phyloP scores from a whole-genome alignment of 805 yeast genomes.

The Candida nemodendra region DNA sequence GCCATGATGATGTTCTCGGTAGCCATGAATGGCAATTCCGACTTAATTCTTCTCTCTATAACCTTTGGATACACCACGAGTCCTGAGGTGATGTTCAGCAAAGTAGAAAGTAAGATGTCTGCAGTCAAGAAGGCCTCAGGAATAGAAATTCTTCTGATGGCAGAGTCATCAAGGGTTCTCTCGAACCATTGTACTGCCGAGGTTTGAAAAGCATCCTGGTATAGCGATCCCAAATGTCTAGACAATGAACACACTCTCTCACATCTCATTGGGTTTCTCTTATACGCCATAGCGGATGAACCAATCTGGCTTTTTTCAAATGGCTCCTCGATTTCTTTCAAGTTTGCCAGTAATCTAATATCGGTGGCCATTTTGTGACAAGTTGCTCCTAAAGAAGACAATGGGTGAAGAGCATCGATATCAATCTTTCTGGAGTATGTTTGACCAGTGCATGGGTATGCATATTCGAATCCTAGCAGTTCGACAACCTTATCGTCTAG shows the following conservation, averaged over 20 bases:
- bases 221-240: conserved; percentile 89
- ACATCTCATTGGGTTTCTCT: conserved; percentile 99
- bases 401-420: conserved; percentile 88
- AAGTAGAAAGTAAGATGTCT: conserved; percentile 85
- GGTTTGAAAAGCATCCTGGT: conserved; percentile 92
- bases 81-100: conserved; percentile 90
- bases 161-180: conserved; percentile 97
- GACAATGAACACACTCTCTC: conserved; percentile 98
- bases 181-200: conserved; percentile 99
- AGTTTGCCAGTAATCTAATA: conserved; percentile 89
- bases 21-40: conserved; percentile 99
- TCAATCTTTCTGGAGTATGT: conserved; percentile 99
- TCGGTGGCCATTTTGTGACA: conserved; percentile 98
- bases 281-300: conserved; percentile 98
- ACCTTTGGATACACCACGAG: conserved; percentile 98
- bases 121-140: conserved; percentile 97
- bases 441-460: conserved; percentile 98
- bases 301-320: conserved; percentile 99
- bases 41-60: conserved; percentile 89
- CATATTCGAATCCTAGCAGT: conserved; percentile 88
- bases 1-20: conserved; percentile 99
- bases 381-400: conserved; percentile 92
- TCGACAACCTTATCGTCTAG: conserved; percentile 91
- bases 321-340: conserved; percentile 98
- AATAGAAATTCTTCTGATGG: conserved; percentile 93